Conservation (phyloP, 148 eudicot genomes). For the Spergularia marina region DNA sequence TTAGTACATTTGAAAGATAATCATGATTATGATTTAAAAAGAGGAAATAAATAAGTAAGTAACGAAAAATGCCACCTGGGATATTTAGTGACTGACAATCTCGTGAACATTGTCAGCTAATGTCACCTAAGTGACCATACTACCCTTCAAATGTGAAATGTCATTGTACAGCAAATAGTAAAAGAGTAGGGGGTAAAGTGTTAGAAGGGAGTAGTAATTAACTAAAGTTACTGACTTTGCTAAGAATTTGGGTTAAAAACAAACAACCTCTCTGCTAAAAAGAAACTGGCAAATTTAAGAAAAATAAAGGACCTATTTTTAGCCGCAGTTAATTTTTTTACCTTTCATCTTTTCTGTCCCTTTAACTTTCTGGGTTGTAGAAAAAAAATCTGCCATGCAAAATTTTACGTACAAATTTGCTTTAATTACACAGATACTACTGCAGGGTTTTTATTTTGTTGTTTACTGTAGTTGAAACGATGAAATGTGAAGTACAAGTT, state of each 20-base stretch:
- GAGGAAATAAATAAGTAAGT: background rate
- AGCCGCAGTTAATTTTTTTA: too few relatives aligned
- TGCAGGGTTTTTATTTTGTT: background rate
- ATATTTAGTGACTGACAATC: background rate
- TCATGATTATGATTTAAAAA: background rate
- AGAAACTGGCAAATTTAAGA: constrained; percentile 6
- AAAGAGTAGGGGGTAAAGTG: too few relatives aligned
- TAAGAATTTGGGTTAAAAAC: too few relatives aligned
- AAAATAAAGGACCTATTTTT: background rate
- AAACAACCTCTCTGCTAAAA: background rate
- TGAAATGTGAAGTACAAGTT: too few relatives aligned
- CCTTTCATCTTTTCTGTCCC: background rate
- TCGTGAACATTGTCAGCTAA: background rate
- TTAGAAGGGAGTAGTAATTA: too few relatives aligned
- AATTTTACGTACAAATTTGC: constrained; percentile 8
- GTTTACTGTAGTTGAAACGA: too few relatives aligned
- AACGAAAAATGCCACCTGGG: too few relatives aligned
- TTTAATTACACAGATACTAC: constrained; percentile 5
- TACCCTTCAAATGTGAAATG: too few relatives aligned
- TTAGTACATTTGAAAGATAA: background rate
- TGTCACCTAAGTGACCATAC: background rate
- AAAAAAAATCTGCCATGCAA: constrained; percentile 11
- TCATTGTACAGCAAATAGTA: too few relatives aligned
- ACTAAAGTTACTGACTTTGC: too few relatives aligned
- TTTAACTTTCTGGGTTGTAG: constrained; percentile 3